A percentile compares a stretch with the other conserved stretches of the same genome.
Conservation (phyloP, 345 rosid species). For the Moricandia arvensis region DNA sequence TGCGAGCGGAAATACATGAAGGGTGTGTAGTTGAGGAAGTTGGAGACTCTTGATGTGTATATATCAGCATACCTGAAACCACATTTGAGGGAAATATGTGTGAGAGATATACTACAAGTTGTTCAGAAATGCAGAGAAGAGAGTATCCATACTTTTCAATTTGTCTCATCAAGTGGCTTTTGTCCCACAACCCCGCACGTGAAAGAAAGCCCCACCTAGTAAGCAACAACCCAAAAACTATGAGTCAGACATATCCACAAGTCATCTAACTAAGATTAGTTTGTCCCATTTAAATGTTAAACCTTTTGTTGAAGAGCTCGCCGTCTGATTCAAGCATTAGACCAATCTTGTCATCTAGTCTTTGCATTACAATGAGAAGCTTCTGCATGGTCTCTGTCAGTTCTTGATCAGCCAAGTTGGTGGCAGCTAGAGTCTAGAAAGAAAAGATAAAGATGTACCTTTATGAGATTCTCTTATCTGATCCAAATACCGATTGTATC, state of each 20-base stretch:
- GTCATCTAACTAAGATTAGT: neutral
- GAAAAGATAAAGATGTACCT: constrained; percentile 4
- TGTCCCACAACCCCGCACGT: constrained; percentile 93
- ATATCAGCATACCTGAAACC: constrained; percentile 86
- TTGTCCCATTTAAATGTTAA: neutral
- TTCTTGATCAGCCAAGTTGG: constrained; percentile 80
- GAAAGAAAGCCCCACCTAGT: constrained; percentile 95
- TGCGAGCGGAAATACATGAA: constrained; percentile 95
- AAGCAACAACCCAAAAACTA: neutral
- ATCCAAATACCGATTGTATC: neutral
- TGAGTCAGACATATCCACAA: neutral
- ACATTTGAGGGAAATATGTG: neutral
- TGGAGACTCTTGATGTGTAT: constrained; percentile 88
- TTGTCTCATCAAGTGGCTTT: constrained; percentile 97
- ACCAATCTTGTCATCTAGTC: constrained; percentile 82
- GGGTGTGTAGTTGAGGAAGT: constrained; percentile 83
- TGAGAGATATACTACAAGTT: neutral
- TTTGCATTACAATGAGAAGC: constrained; percentile 92
- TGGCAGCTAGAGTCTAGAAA: constrained; percentile 83
- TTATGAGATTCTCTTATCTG: neutral
- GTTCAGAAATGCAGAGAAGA: constrained; percentile 3
- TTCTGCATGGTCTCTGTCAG: constrained; percentile 90
- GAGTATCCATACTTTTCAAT: constrained; percentile 64
- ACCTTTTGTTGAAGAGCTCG: constrained; percentile 87
- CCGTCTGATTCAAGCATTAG: constrained; percentile 88